phyloP scores from a whole-genome alignment of 768 basidiomycete genomes.

The Serpula lacrymans region DNA sequence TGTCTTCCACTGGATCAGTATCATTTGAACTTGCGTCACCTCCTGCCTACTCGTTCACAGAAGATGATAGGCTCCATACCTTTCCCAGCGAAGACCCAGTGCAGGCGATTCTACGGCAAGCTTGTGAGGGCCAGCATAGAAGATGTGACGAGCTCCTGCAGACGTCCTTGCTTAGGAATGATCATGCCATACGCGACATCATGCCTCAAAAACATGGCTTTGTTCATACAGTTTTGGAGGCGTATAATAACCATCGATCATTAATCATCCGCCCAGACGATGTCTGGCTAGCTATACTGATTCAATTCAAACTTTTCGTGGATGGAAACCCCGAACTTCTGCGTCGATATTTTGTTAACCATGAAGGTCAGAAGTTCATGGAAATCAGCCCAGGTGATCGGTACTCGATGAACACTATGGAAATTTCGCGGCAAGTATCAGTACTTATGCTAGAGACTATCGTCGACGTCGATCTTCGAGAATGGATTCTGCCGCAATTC shows the following conservation, averaged over 20 bases:
- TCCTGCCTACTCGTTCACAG: constrained; percentile 1
- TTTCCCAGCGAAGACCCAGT: too few species aligned
- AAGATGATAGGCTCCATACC: too few species aligned
- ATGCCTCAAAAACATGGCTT: too few species aligned
- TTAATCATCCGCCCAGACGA: constrained; percentile 39
- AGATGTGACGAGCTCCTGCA: too few species aligned
- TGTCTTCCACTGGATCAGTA: constrained; percentile 7
- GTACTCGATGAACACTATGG: constrained; percentile 23
- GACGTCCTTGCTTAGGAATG: too few species aligned
- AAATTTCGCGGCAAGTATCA: constrained; percentile 18
- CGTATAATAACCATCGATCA: constrained; percentile 31
- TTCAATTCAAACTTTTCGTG: constrained; percentile 31
- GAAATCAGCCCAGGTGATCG: constrained; percentile 8
- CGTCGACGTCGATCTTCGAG: constrained; percentile 13
- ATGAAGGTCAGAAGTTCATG: constrained; percentile 28
- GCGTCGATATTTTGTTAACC: constrained; percentile 30
- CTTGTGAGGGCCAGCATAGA: too few species aligned
- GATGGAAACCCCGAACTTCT: constrained; percentile 28
- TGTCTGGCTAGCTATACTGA: constrained; percentile 39
- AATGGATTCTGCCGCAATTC: constrained; percentile 24
- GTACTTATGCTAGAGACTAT: constrained; percentile 18
- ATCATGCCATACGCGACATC: too few species aligned
- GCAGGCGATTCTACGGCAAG: too few species aligned
- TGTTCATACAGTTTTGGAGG: constrained; percentile 24
- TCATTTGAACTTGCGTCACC: constrained; percentile 20